Percentiles rank a stretch among this genome's conserved stretches.
These are phyloP conservation scores for Melampsora americana DNA, from an alignment of 1,284 basidiomycete genomes.

Conservation along the genomic window DNA sequence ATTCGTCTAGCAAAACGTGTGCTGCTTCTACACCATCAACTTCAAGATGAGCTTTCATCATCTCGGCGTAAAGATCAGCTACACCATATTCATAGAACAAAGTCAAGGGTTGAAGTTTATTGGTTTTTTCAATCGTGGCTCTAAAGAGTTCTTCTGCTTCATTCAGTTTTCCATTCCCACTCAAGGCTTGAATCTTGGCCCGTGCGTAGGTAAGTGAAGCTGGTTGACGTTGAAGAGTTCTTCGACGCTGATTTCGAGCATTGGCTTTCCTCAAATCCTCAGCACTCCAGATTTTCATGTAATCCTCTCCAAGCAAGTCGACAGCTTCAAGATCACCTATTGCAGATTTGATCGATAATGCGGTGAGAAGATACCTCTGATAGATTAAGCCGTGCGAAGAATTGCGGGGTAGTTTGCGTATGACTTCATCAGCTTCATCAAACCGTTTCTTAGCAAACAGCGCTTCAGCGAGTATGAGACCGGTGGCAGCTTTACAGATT, in stretches of 20 bases:
- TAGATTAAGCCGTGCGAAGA: slow-evolving; percentile 24
- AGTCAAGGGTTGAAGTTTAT: slow-evolving; percentile 12
- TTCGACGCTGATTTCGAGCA: slow-evolving; percentile 24
- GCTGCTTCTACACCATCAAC: slow-evolving; percentile 18
- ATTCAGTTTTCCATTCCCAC: slow-evolving; percentile 17
- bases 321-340: slow-evolving; percentile 24
- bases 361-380: slow-evolving; percentile 25
- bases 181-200: slow-evolving; percentile 33
- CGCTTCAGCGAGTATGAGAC: slow-evolving; percentile 28
- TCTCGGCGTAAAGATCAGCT: slow-evolving; percentile 39
- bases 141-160: slow-evolving; percentile 32
- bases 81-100: slow-evolving; percentile 9
- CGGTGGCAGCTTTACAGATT: slow-evolving; percentile 10
- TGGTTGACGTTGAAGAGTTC: slow-evolving; percentile 26
- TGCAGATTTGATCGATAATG: slow-evolving; percentile 24
- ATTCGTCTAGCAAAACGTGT: slow-evolving; percentile 18
- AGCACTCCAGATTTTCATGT: slow-evolving; percentile 15
- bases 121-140: slow-evolving; percentile 7
- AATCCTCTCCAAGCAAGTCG: not conserved
- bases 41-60: slow-evolving; percentile 34
- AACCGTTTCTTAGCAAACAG: slow-evolving; percentile 23
- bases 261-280: not conserved
- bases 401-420: slow-evolving; percentile 7
- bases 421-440: slow-evolving; percentile 25
- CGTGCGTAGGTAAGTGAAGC: slow-evolving; percentile 25